Percentiles rank a stretch among this genome's conserved stretches.
phyloP scores from a whole-genome alignment of 139 green algal genomes.

The Ulvella scutata region DNA sequence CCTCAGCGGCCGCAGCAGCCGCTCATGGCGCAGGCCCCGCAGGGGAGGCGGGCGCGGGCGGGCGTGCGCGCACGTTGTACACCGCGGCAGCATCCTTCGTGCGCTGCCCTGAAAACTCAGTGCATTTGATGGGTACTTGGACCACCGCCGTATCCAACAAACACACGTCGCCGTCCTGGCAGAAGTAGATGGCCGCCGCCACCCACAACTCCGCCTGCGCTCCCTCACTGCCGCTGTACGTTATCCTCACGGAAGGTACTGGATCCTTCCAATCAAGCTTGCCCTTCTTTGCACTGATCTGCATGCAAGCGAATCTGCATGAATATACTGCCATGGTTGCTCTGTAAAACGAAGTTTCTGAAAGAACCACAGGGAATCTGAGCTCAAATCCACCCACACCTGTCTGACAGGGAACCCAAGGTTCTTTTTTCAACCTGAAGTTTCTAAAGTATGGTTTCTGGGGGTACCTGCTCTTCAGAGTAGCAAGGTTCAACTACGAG shows the following conservation, averaged over 20 bases:
- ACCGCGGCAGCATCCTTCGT: too few relatives aligned
- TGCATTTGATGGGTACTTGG: constrained; percentile 44
- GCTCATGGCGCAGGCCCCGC: too few relatives aligned
- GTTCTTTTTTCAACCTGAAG: background rate
- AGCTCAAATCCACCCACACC: too few relatives aligned
- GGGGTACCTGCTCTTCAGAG: constrained; percentile 25
- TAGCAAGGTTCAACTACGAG: too few relatives aligned
- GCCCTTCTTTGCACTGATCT: background rate
- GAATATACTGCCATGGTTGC: background rate
- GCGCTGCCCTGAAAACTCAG: too few relatives aligned
- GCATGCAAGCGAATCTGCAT: background rate
- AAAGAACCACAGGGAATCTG: background rate
- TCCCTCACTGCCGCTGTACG: background rate
- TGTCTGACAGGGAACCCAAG: constrained; percentile 1
- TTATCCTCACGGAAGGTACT: background rate
- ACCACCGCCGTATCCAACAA: constrained; percentile 54
- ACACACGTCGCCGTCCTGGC: constrained; percentile 48
- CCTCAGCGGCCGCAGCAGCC: too few relatives aligned
- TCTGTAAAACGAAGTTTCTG: background rate
- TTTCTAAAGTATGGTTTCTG: background rate
- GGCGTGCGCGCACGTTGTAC: too few relatives aligned
- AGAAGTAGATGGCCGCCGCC: constrained; percentile 48
- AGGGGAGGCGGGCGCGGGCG: too few relatives aligned
- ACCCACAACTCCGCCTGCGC: constrained; percentile 1
- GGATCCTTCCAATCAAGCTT: background rate